Conservation (phyloP, 148 eudicot species). For the Vaccinium corymbosum region DNA sequence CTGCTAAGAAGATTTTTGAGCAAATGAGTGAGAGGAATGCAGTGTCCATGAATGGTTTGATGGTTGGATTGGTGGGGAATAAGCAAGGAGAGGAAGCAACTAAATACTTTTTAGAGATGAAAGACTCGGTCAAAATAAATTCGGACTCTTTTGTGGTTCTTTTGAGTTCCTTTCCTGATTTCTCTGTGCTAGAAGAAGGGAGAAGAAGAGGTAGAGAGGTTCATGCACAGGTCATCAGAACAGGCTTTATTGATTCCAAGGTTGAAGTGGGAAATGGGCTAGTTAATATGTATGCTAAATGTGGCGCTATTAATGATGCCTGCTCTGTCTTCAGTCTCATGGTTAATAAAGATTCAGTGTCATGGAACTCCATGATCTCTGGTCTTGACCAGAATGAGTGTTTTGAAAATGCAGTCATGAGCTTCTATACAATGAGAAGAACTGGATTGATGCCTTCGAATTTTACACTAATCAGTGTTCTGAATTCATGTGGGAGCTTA, state of each 20-base stretch:
- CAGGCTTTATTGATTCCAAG: conserved; percentile 43
- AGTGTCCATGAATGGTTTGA: conserved; percentile 69
- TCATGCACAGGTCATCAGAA: conserved; percentile 61
- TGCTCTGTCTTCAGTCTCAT: conserved; percentile 49
- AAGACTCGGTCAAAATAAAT: conserved; percentile 43
- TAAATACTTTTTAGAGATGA: conserved; percentile 45
- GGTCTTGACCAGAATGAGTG: conserved; percentile 64
- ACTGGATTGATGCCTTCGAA: conserved; percentile 47
- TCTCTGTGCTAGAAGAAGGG: conserved; percentile 43
- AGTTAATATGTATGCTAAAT: conserved; percentile 79
- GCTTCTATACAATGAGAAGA: conserved; percentile 55
- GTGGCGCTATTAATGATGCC: conserved; percentile 49
- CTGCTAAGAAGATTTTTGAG: conserved; percentile 51
- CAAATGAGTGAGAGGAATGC: conserved; percentile 59
- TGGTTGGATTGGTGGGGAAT: conserved; percentile 72
- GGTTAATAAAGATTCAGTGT: conserved; percentile 29
- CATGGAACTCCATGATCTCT: conserved; percentile 23
- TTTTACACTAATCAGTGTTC: conserved; percentile 64
- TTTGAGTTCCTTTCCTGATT: conserved; percentile 66
- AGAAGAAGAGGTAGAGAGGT: conserved; percentile 54
- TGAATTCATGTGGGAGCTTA: conserved; percentile 77
- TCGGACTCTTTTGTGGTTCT: conserved; percentile 63
- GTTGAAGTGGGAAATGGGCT: conserved; percentile 56
- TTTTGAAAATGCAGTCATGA: conserved; percentile 50
- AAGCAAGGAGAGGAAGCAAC: conserved; percentile 63